Conservation (phyloP, 2,329 filamentous ascomycete species). For the Diaporthe australafricana region DNA sequence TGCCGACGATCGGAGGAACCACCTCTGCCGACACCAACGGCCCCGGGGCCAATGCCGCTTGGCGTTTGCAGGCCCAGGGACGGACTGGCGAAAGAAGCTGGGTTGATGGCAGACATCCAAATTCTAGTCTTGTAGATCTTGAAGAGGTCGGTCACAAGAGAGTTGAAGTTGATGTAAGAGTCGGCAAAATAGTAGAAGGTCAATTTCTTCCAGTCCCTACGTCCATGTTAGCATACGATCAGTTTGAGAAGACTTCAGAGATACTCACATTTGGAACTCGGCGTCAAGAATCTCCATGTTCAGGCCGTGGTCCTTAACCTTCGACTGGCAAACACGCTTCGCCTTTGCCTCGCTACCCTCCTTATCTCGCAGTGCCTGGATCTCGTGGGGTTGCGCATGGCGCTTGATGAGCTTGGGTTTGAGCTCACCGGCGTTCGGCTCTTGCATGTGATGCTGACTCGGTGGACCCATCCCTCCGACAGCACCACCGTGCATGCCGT, state of each 20-base stretch:
- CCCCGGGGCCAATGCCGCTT: slow-evolving; percentile 73
- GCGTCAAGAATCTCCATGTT: slow-evolving; percentile 99
- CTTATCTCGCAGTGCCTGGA: slow-evolving; percentile 89
- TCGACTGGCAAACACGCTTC: slow-evolving; percentile 95
- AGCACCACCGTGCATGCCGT: slow-evolving; percentile 74
- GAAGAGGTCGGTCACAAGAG: slow-evolving; percentile 95
- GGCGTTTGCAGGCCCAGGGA: slow-evolving; percentile 78
- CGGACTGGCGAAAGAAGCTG: slow-evolving; percentile 90
- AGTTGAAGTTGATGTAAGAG: slow-evolving; percentile 99
- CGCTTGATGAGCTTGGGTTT: slow-evolving; percentile 98
- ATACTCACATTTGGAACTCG: slow-evolving; percentile 94
- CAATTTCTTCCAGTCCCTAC: slow-evolving; percentile 97
- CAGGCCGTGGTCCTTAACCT: slow-evolving; percentile 92
- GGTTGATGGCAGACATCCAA: slow-evolving; percentile 99
- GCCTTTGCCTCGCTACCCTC: slow-evolving; percentile 98
- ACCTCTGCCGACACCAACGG: slow-evolving; percentile 68
- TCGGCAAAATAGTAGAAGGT: slow-evolving; percentile 99
- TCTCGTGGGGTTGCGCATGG: slow-evolving; percentile 90
- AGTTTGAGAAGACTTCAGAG: neutral
- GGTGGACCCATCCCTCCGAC: slow-evolving; percentile 84
- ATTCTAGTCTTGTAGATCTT: slow-evolving; percentile 99
- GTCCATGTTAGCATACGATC: slow-evolving; percentile 25
- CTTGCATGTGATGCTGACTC: slow-evolving; percentile 78
- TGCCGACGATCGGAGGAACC: slow-evolving; percentile 63
- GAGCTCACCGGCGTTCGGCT: slow-evolving; percentile 78